Base-by-base conservation (phyloP, 1,139 yeast genomes). In the Suhomyces maxii region DNA sequence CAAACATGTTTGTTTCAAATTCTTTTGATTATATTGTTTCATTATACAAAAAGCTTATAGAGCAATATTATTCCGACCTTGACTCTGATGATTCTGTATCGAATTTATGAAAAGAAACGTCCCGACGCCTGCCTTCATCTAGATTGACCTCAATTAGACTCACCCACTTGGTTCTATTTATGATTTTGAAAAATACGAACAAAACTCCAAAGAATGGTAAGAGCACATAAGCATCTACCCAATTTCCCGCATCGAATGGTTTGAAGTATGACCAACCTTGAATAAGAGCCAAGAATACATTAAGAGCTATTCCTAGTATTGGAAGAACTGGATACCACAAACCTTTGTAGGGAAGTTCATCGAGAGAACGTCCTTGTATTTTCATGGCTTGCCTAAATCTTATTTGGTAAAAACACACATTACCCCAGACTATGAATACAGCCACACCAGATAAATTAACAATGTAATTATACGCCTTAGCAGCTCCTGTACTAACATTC, bases 181-280 rank as follows among this genome's bases (percentile, higher is more conserved):
- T 57, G 5, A 73, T n/a, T 52, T 73, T 74, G 60, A 74, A 76
- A 36, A 63, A 64, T 12, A 68, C 48, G 59, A 70, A 76, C 34
- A 76, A 49, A 6, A 82, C 55, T 34, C 71, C 67, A 50, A 81
- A 83, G 37, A 83, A 67, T 4, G 89, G 89, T 28, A 84, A 61
- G 53, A 84, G 65, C 48, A 84, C 76, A 58, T 85, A 84, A 6
- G 84, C 81, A 59, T 83, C 89, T 36, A 84, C 83, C 61, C 83
- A 84, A 49, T 73, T 69, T 30, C 76, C 82, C 7, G 81, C 84
- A 46, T 73, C 71, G 55, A 82, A 84, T 0, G 90, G 89, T 46
- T 73, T 71, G 54, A 84, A 78, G 38, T 76, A 71, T 1, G 85
- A 69, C 89, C 89, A 84, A 3, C 89, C 87, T 61, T 84, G 89